These are phyloP conservation scores for Dimocarpus longan DNA, from an alignment of 345 rosid species.

Conservation along the genomic window DNA sequence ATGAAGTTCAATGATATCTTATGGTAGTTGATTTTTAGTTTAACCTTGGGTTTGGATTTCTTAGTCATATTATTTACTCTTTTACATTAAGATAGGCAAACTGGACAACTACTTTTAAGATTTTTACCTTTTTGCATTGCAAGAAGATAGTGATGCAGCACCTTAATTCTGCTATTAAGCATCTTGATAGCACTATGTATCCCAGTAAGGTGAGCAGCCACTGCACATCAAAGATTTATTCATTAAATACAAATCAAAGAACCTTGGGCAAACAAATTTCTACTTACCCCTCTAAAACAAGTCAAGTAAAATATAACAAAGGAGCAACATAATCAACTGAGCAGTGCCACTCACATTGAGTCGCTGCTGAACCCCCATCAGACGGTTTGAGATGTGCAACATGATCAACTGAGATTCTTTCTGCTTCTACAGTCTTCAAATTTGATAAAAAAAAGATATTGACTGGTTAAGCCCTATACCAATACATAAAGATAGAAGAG, in stretches of 20 bases:
- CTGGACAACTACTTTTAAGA: background rate
- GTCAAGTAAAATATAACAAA: background rate
- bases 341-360: constrained; percentile 60
- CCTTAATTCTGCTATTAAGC: constrained; percentile 91
- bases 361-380: constrained; percentile 97
- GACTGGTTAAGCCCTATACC: constrained; percentile 1
- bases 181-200: constrained; percentile 99
- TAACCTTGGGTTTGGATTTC: background rate
- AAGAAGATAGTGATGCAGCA: constrained; percentile 85
- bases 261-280: background rate
- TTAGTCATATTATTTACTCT: background rate
- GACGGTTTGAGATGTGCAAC: constrained; percentile 99
- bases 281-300: background rate
- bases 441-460: constrained; percentile 7
- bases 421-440: constrained; percentile 89
- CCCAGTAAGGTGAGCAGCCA: constrained; percentile 99
- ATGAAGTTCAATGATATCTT: background rate
- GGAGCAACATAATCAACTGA: background rate
- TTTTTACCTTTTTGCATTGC: constrained; percentile 87
- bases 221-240: constrained; percentile 41
- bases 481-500: constrained; percentile 3
- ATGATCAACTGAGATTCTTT: constrained; percentile 95
- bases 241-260: constrained; percentile 7
- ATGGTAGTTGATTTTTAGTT: background rate
- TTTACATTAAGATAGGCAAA: background rate